These are phyloP conservation scores for Adansonia gregorii DNA, from an alignment of 441 rosid genomes.

Conservation along the genomic window DNA sequence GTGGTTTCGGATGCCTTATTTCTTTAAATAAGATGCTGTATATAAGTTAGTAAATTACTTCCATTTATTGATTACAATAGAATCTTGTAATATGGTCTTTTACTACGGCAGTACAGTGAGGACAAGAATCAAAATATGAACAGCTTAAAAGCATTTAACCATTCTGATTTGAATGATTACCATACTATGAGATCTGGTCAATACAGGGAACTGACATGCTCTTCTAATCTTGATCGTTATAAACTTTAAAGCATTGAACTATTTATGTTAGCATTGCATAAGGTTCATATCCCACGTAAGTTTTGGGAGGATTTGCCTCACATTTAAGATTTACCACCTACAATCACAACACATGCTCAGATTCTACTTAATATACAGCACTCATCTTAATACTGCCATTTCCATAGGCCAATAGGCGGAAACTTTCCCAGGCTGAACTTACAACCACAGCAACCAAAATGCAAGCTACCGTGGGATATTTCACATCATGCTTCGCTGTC, in stretches of 20 bases:
- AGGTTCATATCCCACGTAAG: not conserved
- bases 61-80: not conserved
- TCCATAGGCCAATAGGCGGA: not conserved
- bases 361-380: not conserved
- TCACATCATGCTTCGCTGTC: conserved; percentile 6
- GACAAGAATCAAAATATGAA: not conserved
- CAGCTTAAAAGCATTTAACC: not conserved
- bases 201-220: not conserved
- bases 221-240: not conserved
- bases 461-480: not conserved
- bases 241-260: conserved; percentile 4
- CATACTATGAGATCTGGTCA: conserved; percentile 3
- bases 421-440: not conserved
- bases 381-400: not conserved
- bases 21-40: not conserved
- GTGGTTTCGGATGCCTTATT: too few relatives aligned
- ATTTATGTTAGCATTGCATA: conserved; percentile 6
- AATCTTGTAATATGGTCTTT: not conserved
- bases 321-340: conserved; percentile 7
- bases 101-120: not conserved
- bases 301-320: not conserved
- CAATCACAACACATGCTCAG: not conserved
- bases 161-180: not conserved
- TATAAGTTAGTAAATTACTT: not conserved
- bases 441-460: conserved; percentile 9